Base-by-base conservation (phyloP, 345 rosid species). In the Durio zibethinus region DNA sequence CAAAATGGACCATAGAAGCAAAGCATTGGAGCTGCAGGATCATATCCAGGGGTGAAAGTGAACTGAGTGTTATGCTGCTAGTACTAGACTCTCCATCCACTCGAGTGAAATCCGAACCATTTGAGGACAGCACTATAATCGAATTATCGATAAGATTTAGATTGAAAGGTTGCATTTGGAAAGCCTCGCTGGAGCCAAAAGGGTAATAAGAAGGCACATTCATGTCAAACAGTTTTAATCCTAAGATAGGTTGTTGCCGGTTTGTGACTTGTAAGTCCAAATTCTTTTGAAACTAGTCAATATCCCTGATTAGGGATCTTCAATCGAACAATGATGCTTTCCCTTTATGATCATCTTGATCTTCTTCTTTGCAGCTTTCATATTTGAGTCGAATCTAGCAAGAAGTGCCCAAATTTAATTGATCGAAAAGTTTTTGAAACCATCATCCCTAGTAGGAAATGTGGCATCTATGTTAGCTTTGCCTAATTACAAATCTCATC, bases 121-220 rank as follows among this genome's bases (percentile, higher is more conserved):
- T 73, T 10, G n/a, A 4, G 20, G 45, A 14, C 33, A 54, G n/a
- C 64, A 33, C 21, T 38, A 27, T 36, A 12, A 10, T 9, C 10
- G n/a, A 9, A 35, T 11, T 33, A 21, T 35, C 14, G 0, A 36
- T 38, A 20, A 48, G 63, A 38, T 53, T 73, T 40, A 48, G 10
- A 73, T 73, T 35, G 35, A 73, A 38, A 11, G 67, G n/a, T 53
- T 70, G 59, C 74, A 54, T 47, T 18, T 47, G 74, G 18, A 67
- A n/a, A 43, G 72, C 53, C 35, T 69, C 57, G 6, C 4, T 8
- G 25, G 57, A 47, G 36, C 23, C 52, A 16, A 47, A 69, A 47
- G 73, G 73, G 7, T 47, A 31, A 29, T 29, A 69, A 16, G 73
- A 29, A 47, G 25, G 59, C 59, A 70, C 27, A 27, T 59, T 25